Conservation (phyloP, 176 grass and related monocot genomes). For the Lolium perenne region DNA sequence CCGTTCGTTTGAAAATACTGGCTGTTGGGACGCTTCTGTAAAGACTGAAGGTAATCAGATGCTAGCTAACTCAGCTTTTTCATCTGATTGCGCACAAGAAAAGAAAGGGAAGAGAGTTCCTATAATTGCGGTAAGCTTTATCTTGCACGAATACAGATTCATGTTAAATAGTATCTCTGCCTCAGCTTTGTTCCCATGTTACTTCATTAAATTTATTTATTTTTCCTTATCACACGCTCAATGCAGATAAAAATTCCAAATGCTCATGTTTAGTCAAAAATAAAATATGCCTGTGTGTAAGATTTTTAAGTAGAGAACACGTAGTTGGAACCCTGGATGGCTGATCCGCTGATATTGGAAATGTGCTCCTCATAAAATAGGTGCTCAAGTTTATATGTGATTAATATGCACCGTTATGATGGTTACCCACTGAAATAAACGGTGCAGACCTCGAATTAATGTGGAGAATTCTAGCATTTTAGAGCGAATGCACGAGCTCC, state of each 20-base stretch:
- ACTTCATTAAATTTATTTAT: slow-evolving; percentile 20
- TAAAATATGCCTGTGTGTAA: neutral
- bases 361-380: neutral
- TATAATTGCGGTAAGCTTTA: slow-evolving; percentile 76
- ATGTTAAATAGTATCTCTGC: slow-evolving; percentile 13
- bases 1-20: slow-evolving; percentile 79
- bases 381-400: neutral
- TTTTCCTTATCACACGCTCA: slow-evolving; percentile 32
- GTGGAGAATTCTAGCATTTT: neutral
- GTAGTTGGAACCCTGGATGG: neutral
- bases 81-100: slow-evolving; percentile 42
- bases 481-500: neutral
- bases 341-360: neutral
- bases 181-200: slow-evolving; percentile 18
- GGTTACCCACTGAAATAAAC: neutral
- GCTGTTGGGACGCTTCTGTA: slow-evolving; percentile 81
- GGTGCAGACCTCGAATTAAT: neutral
- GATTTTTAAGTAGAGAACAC: neutral
- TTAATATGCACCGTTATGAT: neutral
- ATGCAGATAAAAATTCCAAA: slow-evolving; percentile 12
- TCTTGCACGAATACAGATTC: neutral
- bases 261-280: slow-evolving; percentile 15
- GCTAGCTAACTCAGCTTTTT: slow-evolving; percentile 43
- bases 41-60: slow-evolving; percentile 52
- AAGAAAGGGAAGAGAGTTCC: slow-evolving; percentile 60